A percentile compares a stretch with the other conserved stretches of the same genome.
These are phyloP conservation scores for Russula griseocarnosa DNA, from an alignment of 768 basidiomycete genomes.

Conservation along the genomic window DNA sequence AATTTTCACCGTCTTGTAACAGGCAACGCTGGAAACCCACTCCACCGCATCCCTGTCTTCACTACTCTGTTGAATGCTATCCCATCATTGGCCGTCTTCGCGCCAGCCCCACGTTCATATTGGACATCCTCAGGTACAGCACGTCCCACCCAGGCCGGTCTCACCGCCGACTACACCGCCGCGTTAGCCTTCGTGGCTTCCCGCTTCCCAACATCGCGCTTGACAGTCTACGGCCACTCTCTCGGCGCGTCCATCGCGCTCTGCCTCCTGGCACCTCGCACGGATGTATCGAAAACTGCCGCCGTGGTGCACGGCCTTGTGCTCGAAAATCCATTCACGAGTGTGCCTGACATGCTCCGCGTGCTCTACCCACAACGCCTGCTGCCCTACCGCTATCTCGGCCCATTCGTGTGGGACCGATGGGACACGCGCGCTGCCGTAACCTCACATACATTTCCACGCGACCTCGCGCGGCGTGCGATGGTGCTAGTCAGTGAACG, in stretches of 20 bases:
- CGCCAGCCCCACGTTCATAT: conserved; percentile 48
- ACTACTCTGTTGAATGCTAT: conserved; percentile 32
- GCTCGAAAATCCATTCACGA: conserved; percentile 50
- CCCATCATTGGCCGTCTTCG: conserved; percentile 33
- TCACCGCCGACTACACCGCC: conserved; percentile 41
- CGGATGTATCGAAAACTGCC: neutral
- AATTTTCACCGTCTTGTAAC: neutral
- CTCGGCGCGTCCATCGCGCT: conserved; percentile 45
- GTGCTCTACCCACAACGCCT: conserved; percentile 46
- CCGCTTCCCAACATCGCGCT: conserved; percentile 35
- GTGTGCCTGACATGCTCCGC: conserved; percentile 45
- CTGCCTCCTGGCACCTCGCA: conserved; percentile 36
- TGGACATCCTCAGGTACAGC: conserved; percentile 43
- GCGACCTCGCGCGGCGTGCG: conserved; percentile 30
- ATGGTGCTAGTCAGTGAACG: conserved; percentile 41
- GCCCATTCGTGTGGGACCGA: conserved; percentile 41
- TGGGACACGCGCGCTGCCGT: conserved; percentile 45
- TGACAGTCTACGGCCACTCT: conserved; percentile 48
- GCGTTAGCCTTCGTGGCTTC: conserved; percentile 35
- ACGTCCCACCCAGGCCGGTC: conserved; percentile 39
- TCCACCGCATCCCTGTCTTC: conserved; percentile 45
- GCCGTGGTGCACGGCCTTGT: conserved; percentile 38
- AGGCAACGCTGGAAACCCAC: conserved; percentile 52
- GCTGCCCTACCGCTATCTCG: conserved; percentile 50
- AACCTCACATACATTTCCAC: conserved; percentile 14